Base-by-base conservation (phyloP, 23 red algal species). In the Gracilaria vermiculophylla region DNA sequence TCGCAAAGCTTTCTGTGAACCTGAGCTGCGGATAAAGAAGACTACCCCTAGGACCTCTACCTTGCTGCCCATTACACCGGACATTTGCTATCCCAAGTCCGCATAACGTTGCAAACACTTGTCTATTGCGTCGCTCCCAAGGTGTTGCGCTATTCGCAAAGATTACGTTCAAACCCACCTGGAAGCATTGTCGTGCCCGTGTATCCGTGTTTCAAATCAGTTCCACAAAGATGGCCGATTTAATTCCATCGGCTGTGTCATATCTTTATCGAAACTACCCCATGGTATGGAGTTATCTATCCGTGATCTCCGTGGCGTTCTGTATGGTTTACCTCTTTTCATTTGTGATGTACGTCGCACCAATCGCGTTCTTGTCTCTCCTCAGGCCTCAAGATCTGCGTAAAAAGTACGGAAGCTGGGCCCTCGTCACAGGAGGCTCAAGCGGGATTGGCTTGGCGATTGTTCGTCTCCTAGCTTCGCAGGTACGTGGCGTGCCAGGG, bases 381-480 rank as follows among this genome's bases (percentile, higher is more conserved):
- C 32, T 72, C 3, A 34, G 66, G 34, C 78, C 55, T 5, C 86
- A 90, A 67, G 39, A 90, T 53, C 78, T 90, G 20, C 86, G 86
- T 28, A 29, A 78, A 35, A 80, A 90, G 53, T 95, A 95, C 51
- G 84, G 80, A 49, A 51, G 89, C 44, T 97, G 95, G 95, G 95
- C 95, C 25, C 58, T 95, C 35, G 83, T 92, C 8, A 95, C 93
- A 47, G 96, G 96, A 17, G 96, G 71, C n/a, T 95, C 92, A 27
- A 94, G 89, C 32, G 96, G 96, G 0, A 98, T 98, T 65, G 96
- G 96, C n/a, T 55, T 75, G n/a, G 87, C 92, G 28, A 54, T 98
- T 23, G 83, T 70, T n/a, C 64, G 64, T 41, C 34, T 70, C 1
- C 40, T 98, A 15, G 80, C 88, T 20, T 58, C 69, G 1, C 92